phyloP scores from a whole-genome alignment of 371 early-diverging fungal species.

The Mucor saturninus region DNA sequence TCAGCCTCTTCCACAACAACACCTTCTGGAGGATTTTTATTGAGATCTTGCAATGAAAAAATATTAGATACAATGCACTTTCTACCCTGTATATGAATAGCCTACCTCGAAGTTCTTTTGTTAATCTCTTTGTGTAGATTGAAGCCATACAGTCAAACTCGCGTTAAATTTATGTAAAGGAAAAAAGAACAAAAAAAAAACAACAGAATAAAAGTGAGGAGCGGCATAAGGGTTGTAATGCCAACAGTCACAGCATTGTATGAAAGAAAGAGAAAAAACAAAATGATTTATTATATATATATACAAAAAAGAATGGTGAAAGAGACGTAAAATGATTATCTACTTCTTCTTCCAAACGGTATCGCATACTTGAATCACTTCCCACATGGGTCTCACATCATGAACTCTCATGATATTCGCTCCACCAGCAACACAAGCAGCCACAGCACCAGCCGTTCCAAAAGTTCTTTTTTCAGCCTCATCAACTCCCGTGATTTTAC shows the following conservation, averaged over 20 bases:
- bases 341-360: conserved; percentile 57
- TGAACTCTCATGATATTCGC: conserved; percentile 91
- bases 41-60: conserved; percentile 47
- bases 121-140: conserved; percentile 45
- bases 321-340: background rate
- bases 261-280: too few species aligned
- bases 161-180: background rate
- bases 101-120: conserved; percentile 62
- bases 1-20: conserved; percentile 62
- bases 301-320: background rate
- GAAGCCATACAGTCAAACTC: conserved; percentile 22
- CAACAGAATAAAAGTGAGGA: background rate
- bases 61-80: background rate
- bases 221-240: background rate
- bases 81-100: too few species aligned
- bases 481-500: conserved; percentile 66
- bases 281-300: too few species aligned
- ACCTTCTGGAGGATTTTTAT: conserved; percentile 63
- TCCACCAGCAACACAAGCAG: conserved; percentile 87
- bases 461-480: conserved; percentile 81
- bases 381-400: conserved; percentile 91
- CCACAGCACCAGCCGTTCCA: conserved; percentile 95
- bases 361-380: conserved; percentile 88
- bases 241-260: background rate
- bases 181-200: conserved; percentile 3